A percentile compares a stretch with the other conserved stretches of the same genome.
Conservation (phyloP, 192 early-diverging fungal species). For the Rhizoclosmatium sp. region DNA sequence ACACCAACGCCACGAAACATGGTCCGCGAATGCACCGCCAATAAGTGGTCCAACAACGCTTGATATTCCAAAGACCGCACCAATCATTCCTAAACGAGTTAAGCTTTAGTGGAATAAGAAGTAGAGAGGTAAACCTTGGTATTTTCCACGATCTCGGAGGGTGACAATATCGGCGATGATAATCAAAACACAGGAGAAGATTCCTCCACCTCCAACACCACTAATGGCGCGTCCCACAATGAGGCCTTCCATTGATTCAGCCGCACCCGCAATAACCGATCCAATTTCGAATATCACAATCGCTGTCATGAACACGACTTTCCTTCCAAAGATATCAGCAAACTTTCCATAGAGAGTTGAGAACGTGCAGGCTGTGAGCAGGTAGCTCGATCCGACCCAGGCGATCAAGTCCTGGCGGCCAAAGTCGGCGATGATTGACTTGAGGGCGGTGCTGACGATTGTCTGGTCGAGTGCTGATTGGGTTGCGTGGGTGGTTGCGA, state of each 20-base stretch:
- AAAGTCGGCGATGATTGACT: slow-evolving; percentile 76
- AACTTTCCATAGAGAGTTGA: slow-evolving; percentile 69
- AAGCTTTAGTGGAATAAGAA: too few relatives aligned
- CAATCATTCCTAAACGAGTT: too few relatives aligned
- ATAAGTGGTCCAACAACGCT: slow-evolving; percentile 81
- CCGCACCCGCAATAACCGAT: slow-evolving; percentile 75
- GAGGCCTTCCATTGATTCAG: slow-evolving; percentile 60
- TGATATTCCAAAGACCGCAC: too few relatives aligned
- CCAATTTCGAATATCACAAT: slow-evolving; percentile 79
- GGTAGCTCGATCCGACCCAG: slow-evolving; percentile 83
- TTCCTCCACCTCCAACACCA: slow-evolving; percentile 80
- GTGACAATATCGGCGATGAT: slow-evolving; percentile 82
- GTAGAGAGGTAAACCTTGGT: slow-evolving; percentile 50
- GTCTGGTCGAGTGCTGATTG: slow-evolving; percentile 55
- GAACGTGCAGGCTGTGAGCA: slow-evolving; percentile 60
- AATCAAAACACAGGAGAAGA: slow-evolving; percentile 78
- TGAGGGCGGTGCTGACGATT: slow-evolving; percentile 79
- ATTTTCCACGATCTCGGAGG: slow-evolving; percentile 78
- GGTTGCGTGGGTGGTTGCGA: too few relatives aligned
- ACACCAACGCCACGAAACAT: slow-evolving; percentile 54
- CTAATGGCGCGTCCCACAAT: slow-evolving; percentile 76
- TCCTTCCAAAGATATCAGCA: slow-evolving; percentile 88
- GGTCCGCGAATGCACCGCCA: slow-evolving; percentile 84
- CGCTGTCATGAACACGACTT: slow-evolving; percentile 71
- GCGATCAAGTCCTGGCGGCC: slow-evolving; percentile 65